phyloP scores from a whole-genome alignment of 208 protist species.

The Phytomonas sp. region DNA sequence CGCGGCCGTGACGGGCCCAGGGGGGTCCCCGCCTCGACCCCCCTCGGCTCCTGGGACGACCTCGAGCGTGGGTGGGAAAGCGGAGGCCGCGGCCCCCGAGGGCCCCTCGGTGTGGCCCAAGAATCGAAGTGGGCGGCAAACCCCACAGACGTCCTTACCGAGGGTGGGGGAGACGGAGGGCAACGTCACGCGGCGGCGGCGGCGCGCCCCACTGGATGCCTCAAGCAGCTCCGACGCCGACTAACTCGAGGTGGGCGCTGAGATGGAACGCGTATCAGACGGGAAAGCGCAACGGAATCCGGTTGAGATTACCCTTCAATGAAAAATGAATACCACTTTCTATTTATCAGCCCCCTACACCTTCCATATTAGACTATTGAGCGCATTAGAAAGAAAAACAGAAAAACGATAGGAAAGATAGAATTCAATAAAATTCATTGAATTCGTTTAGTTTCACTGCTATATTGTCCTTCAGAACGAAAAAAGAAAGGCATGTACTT shows the following conservation, averaged over 20 bases:
- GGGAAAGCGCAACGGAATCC: neutral
- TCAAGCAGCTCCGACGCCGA: constrained; percentile 34
- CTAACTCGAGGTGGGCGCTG: neutral
- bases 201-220: constrained; percentile 25
- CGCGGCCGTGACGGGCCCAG: neutral
- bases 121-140: neutral
- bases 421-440: neutral
- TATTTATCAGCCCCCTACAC: neutral
- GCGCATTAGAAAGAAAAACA: neutral
- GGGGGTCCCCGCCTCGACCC: neutral
- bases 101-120: neutral
- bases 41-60: no score
- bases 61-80: neutral
- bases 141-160: neutral
- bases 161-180: neutral
- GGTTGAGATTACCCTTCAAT: neutral
- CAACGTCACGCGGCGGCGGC: constrained; percentile 7
- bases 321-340: neutral
- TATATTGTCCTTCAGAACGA: neutral
- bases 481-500: neutral
- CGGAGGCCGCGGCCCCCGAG: neutral
- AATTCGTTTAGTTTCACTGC: constrained; percentile 5
- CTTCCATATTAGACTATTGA: neutral
- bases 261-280: neutral
- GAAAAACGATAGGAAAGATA: neutral